Conservation (phyloP, 1,284 basidiomycete genomes). For the Irpex rosettiformis region DNA sequence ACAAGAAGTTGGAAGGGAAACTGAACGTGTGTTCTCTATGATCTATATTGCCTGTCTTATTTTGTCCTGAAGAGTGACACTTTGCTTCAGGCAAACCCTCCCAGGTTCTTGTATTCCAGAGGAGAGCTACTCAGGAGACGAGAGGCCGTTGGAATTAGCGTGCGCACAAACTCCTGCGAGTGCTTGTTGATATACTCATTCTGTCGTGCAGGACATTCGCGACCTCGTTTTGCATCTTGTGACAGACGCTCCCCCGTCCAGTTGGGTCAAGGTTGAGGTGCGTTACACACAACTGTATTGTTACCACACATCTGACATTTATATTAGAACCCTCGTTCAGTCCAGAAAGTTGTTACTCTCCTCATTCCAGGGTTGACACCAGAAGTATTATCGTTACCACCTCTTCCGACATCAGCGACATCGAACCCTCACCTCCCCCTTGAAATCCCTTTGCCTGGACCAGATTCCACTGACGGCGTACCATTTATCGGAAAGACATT, state of each 20-base stretch:
- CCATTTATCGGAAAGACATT: constrained; percentile 83
- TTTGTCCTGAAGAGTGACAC: neutral
- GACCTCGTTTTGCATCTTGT: constrained; percentile 79
- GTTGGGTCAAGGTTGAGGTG: constrained; percentile 84
- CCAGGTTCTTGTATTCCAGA: constrained; percentile 78
- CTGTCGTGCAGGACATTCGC: constrained; percentile 65
- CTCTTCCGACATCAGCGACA: constrained; percentile 60
- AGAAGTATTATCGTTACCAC: constrained; percentile 64
- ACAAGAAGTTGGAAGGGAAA: constrained; percentile 52
- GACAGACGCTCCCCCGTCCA: constrained; percentile 77
- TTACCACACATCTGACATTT: neutral
- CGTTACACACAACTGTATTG: constrained; percentile 18
- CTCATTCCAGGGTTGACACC: constrained; percentile 81
- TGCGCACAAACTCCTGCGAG: constrained; percentile 32
- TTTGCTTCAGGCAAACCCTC: constrained; percentile 46
- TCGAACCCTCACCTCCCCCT: constrained; percentile 65
- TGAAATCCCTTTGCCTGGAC: constrained; percentile 50
- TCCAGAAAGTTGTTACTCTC: constrained; percentile 75
- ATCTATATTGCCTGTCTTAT: constrained; percentile 12
- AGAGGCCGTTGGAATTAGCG: constrained; percentile 73
- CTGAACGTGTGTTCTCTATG: constrained; percentile 48
- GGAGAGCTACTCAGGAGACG: constrained; percentile 69
- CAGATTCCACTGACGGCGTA: constrained; percentile 37
- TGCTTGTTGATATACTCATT: constrained; percentile 5
- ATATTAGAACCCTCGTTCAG: constrained; percentile 61